Percentiles rank a stretch among this genome's conserved stretches.
These are phyloP conservation scores for Penicillium frequentans DNA, from an alignment of 2,329 filamentous ascomycete genomes.

Conservation along the genomic window DNA sequence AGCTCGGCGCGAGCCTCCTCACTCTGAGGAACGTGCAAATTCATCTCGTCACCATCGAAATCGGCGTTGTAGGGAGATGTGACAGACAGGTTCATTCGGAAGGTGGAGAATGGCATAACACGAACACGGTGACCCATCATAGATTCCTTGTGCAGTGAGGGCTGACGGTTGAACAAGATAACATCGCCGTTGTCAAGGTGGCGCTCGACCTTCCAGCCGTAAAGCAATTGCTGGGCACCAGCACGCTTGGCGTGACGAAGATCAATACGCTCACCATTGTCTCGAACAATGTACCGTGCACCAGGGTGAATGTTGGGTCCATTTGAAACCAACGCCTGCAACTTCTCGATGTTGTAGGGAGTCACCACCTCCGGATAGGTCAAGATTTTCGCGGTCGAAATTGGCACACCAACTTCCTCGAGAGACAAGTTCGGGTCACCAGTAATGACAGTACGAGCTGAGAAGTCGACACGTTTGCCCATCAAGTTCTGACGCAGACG, in stretches of 20 bases:
- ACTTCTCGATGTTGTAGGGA: constrained; percentile 92
- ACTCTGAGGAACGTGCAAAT: constrained; percentile 96
- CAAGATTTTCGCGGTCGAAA: constrained; percentile 86
- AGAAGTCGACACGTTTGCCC: constrained; percentile 99
- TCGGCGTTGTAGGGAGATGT: constrained; percentile 99
- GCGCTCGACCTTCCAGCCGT: constrained; percentile 98
- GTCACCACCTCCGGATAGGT: constrained; percentile 98
- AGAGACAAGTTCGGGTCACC: constrained; percentile 95
- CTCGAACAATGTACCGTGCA: constrained; percentile 92
- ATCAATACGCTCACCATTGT: constrained; percentile 92
- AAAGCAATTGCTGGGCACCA: constrained; percentile 77
- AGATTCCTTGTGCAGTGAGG: constrained; percentile 97
- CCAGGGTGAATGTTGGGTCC: constrained; percentile 94
- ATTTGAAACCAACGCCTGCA: constrained; percentile 86
- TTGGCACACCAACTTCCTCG: constrained; percentile 94
- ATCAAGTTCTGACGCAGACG: constrained; percentile 97
- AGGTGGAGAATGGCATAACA: constrained; percentile 99
- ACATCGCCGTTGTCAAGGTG: constrained; percentile 95
- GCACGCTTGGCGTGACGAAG: constrained; percentile 88
- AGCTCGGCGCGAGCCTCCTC: constrained; percentile 96
- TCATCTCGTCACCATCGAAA: constrained; percentile 99
- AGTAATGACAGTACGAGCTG: constrained; percentile 98
- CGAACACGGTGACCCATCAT: constrained; percentile 99
- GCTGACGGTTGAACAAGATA: constrained; percentile 99
- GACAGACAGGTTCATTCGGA: constrained; percentile 94